Conservation (phyloP, 495 filamentous ascomycete species). For the Penicillium simplicissimum region DNA sequence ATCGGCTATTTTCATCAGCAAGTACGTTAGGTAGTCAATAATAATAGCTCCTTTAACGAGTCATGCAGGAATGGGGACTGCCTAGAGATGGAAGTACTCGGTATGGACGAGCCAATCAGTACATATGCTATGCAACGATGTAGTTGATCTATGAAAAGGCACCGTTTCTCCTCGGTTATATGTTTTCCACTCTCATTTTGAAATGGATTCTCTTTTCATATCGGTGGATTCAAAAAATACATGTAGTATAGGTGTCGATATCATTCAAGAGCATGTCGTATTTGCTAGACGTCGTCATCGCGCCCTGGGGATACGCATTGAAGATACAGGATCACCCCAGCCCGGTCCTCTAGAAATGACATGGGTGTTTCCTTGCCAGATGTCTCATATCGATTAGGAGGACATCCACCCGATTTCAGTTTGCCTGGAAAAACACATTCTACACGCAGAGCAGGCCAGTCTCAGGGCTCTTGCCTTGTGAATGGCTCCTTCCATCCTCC, state of each 20-base stretch:
- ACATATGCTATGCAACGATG: background rate
- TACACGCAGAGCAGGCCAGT: background rate
- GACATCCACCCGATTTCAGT: background rate
- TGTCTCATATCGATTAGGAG: background rate
- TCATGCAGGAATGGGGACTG: background rate
- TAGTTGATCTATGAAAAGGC: background rate
- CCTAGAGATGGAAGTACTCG: background rate
- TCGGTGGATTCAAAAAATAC: no score
- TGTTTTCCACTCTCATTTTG: background rate
- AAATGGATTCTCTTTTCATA: background rate
- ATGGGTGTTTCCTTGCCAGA: background rate
- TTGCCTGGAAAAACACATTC: background rate
- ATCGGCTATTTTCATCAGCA: background rate
- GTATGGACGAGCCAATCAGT: background rate
- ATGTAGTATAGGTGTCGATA: background rate
- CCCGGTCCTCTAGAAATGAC: background rate
- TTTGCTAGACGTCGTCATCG: slow-evolving; percentile 7
- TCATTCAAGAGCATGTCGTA: background rate
- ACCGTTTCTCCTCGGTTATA: background rate
- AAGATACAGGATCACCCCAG: slow-evolving; percentile 1
- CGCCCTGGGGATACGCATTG: background rate
- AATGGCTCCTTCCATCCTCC: slow-evolving; percentile 3
- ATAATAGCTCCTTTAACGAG: background rate
- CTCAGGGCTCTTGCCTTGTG: background rate
- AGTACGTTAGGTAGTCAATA: background rate